Evolutionary conservation across 352 stramenopile species (phyloP), one percentile per base, ranked within the genome.

Genomic region (Blastocystis sp.): DNA sequence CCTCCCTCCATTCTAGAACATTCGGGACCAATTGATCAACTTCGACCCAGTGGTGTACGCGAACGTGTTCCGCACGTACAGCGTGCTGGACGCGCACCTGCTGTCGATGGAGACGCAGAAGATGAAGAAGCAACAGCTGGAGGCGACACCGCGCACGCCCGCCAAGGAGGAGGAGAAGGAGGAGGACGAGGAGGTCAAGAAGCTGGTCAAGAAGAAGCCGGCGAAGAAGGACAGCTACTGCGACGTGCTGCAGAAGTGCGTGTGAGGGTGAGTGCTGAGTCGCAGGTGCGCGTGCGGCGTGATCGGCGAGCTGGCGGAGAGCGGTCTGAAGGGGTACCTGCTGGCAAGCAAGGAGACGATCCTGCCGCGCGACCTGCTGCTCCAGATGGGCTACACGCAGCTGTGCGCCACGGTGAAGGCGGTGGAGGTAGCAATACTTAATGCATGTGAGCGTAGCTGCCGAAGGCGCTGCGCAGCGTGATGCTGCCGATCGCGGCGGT

Each of bases 31-130:
- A 19, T 57, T 84, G 24, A 42, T 52, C 4, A 14, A 84, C 28
- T 84, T 84, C 54, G 74, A 84, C 42, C 74, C 74, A 6, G 40
- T 45, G 10, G 52, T 69, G 9, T 84, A 84, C 38, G 42, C 57
- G 21, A 84, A 84, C 74, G 34, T 84, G 9, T 84, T 84, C 74
- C 74, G 74, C 61, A 84, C 74, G 34, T 84, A 84, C 54, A 84
- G 74, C 61, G 74, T 84, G 59, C 54, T 84, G 38, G 74, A 84
- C 61, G 74, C 74, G 38, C 74, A 84, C 45, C 57, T 84, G 34
- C 65, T 59, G 24, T 54, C 74, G 3, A 84, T 84, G 74, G 45
- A 84, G 61, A 69, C 74, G 34, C 74, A 84, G 74, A 84, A 84
- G 54, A 17, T 70, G 21, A 84, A 84, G 54, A 84, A 84, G 61